Conservation (phyloP, 495 filamentous ascomycete genomes). For the Chaetomium tenue region DNA sequence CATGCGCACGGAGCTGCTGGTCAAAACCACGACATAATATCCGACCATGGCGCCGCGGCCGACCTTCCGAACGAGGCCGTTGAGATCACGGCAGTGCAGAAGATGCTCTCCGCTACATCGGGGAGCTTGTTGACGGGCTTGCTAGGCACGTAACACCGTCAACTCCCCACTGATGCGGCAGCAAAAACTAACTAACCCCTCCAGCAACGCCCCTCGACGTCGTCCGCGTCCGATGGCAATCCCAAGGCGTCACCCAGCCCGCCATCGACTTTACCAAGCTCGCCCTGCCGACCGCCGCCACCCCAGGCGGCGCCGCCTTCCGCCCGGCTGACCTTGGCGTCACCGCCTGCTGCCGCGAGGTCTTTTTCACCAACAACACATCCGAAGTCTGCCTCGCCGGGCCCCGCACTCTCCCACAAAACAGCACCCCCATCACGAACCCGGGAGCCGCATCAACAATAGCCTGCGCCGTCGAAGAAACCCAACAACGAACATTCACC, state of each 20-base stretch:
- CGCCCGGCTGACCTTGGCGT: constrained; percentile 80
- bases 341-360: constrained; percentile 92
- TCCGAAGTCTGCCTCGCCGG: constrained; percentile 53
- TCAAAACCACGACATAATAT: constrained; percentile 29
- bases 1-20: constrained; percentile 12
- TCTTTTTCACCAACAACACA: constrained; percentile 91
- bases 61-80: constrained; percentile 39
- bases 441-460: constrained; percentile 47
- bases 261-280: constrained; percentile 43
- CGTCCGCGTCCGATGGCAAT: constrained; percentile 90
- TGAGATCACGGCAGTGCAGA: constrained; percentile 75
- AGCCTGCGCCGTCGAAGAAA: constrained; percentile 88
- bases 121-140: constrained; percentile 88
- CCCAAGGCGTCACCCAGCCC: constrained; percentile 57
- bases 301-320: constrained; percentile 52
- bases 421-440: constrained; percentile 72
- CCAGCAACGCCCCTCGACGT: constrained; percentile 95
- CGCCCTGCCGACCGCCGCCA: constrained; percentile 34
- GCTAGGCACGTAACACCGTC: constrained; percentile 61
- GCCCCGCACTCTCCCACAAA: neutral
- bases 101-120: constrained; percentile 89
- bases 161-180: neutral
- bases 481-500: constrained; percentile 75
- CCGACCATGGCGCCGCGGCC: constrained; percentile 27
- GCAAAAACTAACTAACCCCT: constrained; percentile 25